phyloP scores from a whole-genome alignment of 345 rosid species.

The Laguncularia racemosa region DNA sequence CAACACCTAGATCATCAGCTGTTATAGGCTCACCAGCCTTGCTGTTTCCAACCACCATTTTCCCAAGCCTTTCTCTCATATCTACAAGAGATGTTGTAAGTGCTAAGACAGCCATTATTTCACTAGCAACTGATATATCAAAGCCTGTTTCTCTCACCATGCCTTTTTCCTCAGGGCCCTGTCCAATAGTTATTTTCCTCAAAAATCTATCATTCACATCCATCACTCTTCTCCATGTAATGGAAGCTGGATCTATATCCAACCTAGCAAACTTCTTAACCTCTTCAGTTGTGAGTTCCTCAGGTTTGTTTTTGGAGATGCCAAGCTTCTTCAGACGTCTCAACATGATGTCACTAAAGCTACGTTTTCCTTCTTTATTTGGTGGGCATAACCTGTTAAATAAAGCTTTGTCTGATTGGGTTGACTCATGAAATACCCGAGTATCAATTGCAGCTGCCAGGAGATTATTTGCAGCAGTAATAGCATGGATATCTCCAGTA shows the following conservation, averaged over 20 bases:
- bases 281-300: conserved; percentile 83
- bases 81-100: conserved; percentile 88
- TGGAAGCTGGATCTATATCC: conserved; percentile 75
- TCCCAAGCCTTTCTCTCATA: conserved; percentile 98
- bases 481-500: conserved; percentile 98
- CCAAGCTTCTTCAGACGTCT: conserved; percentile 82
- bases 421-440: conserved; percentile 86
- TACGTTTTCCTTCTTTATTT: conserved; percentile 81
- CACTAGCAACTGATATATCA: conserved; percentile 97
- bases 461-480: conserved; percentile 98
- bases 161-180: conserved; percentile 96
- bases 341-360: conserved; percentile 77
- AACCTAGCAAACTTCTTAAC: conserved; percentile 79
- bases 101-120: conserved; percentile 99
- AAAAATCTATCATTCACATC: conserved; percentile 93
- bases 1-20: conserved; percentile 97
- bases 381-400: conserved; percentile 78
- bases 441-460: conserved; percentile 99
- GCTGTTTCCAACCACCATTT: conserved; percentile 95
- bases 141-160: conserved; percentile 96
- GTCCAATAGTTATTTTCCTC: conserved; percentile 85
- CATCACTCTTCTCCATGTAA: conserved; percentile 99
- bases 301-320: conserved; percentile 70
- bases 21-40: conserved; percentile 90
- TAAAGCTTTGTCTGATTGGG: conserved; percentile 94